Conservation (phyloP, 2,329 filamentous ascomycete species). For the Trichophaea hybrida region DNA sequence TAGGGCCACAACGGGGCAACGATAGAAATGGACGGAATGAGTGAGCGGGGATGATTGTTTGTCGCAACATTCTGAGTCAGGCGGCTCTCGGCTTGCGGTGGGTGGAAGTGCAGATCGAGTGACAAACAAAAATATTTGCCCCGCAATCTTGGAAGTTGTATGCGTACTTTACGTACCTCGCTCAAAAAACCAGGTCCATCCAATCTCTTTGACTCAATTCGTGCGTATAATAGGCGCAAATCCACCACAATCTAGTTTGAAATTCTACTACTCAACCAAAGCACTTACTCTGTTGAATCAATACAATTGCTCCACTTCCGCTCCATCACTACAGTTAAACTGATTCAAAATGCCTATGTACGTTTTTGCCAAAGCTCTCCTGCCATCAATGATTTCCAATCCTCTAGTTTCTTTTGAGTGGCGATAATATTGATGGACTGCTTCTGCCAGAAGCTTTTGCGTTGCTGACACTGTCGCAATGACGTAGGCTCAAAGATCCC, state of each 20-base stretch:
- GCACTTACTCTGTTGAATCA: neutral
- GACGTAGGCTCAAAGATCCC: constrained; percentile 53
- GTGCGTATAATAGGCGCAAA: neutral
- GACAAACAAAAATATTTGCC: neutral
- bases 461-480: neutral
- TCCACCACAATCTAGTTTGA: neutral
- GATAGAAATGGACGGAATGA: neutral
- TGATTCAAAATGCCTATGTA: neutral
- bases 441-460: neutral
- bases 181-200: too few species aligned
- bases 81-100: neutral
- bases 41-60: neutral
- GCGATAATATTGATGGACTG: neutral
- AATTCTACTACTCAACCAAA: neutral
- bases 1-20: too few species aligned
- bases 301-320: neutral
- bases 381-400: neutral
- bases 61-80: neutral
- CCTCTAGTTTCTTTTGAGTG: neutral
- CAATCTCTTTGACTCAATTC: neutral
- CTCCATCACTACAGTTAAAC: neutral
- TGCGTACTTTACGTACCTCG: neutral
- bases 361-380: neutral
- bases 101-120: neutral
- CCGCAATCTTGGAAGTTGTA: neutral